These are phyloP conservation scores for Dictyostelium capitatum DNA, from an alignment of 78 protist species.

Conservation along the genomic window DNA sequence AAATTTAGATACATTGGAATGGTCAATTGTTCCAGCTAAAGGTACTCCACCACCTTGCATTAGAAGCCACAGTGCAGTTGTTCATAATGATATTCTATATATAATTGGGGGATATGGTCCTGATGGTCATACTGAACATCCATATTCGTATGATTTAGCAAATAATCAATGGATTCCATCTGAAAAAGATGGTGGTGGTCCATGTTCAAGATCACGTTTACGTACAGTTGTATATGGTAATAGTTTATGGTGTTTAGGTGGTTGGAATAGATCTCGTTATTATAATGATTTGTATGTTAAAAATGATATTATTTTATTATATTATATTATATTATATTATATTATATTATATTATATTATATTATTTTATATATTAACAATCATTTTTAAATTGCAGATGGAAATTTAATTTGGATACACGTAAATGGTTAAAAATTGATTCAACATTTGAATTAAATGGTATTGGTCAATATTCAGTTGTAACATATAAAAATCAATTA, in stretches of 20 bases:
- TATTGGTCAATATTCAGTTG: slow-evolving; percentile 75
- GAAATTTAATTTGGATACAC: slow-evolving; percentile 34
- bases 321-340: too few species aligned
- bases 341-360: too few species aligned
- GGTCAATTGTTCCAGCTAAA: slow-evolving; percentile 26
- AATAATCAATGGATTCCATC: slow-evolving; percentile 41
- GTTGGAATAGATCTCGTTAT: slow-evolving; percentile 56
- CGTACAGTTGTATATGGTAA: slow-evolving; percentile 71
- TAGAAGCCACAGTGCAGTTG: slow-evolving; percentile 37
- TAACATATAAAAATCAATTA: slow-evolving; percentile 33
- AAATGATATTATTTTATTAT: too few species aligned
- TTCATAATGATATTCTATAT: slow-evolving; percentile 43
- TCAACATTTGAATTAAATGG: slow-evolving; percentile 62
- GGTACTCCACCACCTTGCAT: slow-evolving; percentile 79
- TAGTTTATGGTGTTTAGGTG: slow-evolving; percentile 68
- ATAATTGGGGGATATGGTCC: slow-evolving; percentile 81
- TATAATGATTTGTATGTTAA: slow-evolving; percentile 47
- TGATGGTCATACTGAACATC: slow-evolving; percentile 54
- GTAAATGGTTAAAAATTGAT: slow-evolving; percentile 36
- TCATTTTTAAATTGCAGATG: neutral
- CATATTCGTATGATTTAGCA: slow-evolving; percentile 30
- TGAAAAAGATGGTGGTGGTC: slow-evolving; percentile 35
- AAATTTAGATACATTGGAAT: slow-evolving; percentile 26
- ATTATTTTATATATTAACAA: too few species aligned
- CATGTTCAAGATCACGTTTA: slow-evolving; percentile 61